A percentile compares a stretch with the other conserved stretches of the same genome.
These are phyloP conservation scores for Acacia confusa DNA, from an alignment of 306 rosid species.

Conservation along the genomic window DNA sequence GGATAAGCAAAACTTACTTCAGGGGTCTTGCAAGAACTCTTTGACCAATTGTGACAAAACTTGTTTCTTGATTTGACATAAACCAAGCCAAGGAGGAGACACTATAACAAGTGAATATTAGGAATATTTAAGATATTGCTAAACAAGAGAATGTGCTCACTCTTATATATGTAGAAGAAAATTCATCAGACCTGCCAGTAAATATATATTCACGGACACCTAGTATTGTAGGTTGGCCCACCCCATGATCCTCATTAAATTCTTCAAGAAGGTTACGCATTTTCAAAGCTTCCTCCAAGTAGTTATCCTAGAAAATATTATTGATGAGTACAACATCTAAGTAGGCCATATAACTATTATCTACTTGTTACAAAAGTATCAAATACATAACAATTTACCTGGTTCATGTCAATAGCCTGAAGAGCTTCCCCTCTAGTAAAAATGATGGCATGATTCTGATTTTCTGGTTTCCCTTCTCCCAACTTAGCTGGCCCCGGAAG, in stretches of 20 bases:
- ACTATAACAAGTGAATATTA: constrained; percentile 49
- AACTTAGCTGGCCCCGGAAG: constrained; percentile 91
- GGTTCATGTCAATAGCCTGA: constrained; percentile 98
- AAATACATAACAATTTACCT: constrained; percentile 50
- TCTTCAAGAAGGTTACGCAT: constrained; percentile 99
- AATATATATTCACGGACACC: constrained; percentile 98
- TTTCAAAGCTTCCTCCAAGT: constrained; percentile 96
- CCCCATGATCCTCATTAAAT: constrained; percentile 93
- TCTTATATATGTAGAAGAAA: constrained; percentile 14
- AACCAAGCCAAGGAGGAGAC: constrained; percentile 99
- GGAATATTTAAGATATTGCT: constrained; percentile 10
- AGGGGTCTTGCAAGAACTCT: constrained; percentile 97
- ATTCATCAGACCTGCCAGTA: constrained; percentile 81
- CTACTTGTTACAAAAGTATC: constrained; percentile 23
- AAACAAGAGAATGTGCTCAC: constrained; percentile 20
- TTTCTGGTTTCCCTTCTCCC: constrained; percentile 99
- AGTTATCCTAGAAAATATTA: constrained; percentile 71
- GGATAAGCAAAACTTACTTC: constrained; percentile 61
- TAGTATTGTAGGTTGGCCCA: constrained; percentile 86
- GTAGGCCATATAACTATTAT: constrained; percentile 29
- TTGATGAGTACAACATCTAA: constrained; percentile 32
- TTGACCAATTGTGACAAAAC: constrained; percentile 95
- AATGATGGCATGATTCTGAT: constrained; percentile 92
- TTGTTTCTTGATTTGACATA: constrained; percentile 98
- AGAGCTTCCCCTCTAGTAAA: constrained; percentile 98